Percentiles rank a stretch among this genome's conserved stretches.
phyloP scores from a whole-genome alignment of 257 asterid species.

The Solanum chmielewskii region DNA sequence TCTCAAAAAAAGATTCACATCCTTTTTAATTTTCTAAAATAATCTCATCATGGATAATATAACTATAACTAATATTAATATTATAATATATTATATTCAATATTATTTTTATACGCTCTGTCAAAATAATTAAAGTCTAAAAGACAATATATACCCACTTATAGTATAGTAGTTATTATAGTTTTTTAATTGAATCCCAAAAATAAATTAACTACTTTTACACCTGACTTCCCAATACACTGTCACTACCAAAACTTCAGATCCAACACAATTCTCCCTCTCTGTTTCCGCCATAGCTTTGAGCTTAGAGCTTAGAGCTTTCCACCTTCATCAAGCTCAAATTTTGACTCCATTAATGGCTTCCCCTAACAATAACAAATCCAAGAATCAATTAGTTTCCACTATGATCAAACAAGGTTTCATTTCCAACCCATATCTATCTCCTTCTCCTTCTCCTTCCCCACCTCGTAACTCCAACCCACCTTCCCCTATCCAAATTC shows the following conservation, averaged over 20 bases:
- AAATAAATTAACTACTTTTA: not conserved
- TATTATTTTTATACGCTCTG: too few relatives aligned
- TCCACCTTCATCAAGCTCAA: not conserved
- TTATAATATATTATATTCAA: too few relatives aligned
- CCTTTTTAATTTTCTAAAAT: not conserved
- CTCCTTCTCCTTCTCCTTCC: constrained; percentile 41
- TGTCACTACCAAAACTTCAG: constrained; percentile 12
- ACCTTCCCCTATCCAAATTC: constrained; percentile 42
- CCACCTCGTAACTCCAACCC: constrained; percentile 10
- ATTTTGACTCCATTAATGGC: constrained; percentile 32
- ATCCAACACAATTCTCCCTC: constrained; percentile 12
- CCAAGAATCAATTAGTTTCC: constrained; percentile 48
- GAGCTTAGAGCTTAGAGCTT: not conserved
- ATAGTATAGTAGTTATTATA: not conserved
- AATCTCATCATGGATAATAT: too few relatives aligned
- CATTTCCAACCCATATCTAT: constrained; percentile 61
- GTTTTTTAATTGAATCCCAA: not conserved
- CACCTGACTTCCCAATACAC: not conserved
- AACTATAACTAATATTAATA: too few relatives aligned
- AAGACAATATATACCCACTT: not conserved
- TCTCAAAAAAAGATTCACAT: too few relatives aligned
- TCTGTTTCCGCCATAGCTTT: constrained; percentile 2
- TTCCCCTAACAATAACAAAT: not conserved
- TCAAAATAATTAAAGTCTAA: not conserved
- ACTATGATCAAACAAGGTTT: constrained; percentile 86